These are phyloP conservation scores for Clohesyomyces aquaticus DNA, from an alignment of 495 filamentous ascomycete species.

Conservation along the genomic window DNA sequence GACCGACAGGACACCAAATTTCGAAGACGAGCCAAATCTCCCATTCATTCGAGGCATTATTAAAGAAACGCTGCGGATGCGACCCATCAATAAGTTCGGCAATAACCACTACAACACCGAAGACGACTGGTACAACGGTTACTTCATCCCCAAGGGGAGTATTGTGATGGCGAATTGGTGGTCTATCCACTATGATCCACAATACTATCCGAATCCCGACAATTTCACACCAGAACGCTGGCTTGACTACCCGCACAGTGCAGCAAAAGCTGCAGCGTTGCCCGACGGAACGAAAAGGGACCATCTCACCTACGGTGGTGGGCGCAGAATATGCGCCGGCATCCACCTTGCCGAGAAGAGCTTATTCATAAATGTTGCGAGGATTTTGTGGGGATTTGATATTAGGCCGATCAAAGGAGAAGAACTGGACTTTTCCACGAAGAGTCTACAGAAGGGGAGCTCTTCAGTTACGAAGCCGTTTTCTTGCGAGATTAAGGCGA, in stretches of 20 bases:
- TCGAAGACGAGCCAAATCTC: constrained; percentile 20
- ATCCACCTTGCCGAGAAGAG: constrained; percentile 30
- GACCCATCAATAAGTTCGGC: constrained; percentile 13
- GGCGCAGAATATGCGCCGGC: constrained; percentile 27
- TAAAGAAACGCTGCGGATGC: constrained; percentile 26
- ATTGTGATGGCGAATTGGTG: constrained; percentile 47
- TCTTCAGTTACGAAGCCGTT: constrained; percentile 17
- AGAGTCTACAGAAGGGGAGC: constrained; percentile 15
- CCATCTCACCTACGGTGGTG: constrained; percentile 20
- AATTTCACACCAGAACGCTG: constrained; percentile 59
- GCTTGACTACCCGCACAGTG: constrained; percentile 43
- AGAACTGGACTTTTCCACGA: constrained; percentile 15
- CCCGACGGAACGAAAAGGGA: constrained; percentile 2
- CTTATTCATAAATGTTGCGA: constrained; percentile 21
- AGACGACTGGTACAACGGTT: constrained; percentile 34
- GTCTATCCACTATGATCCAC: constrained; percentile 55
- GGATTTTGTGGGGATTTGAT: constrained; percentile 31
- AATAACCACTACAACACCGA: constrained; percentile 7
- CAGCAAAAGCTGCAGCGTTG: neutral
- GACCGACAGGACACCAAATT: constrained; percentile 1
- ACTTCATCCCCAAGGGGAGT: constrained; percentile 26
- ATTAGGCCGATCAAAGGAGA: neutral
- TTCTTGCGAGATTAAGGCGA: constrained; percentile 3
- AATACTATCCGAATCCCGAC: constrained; percentile 57
- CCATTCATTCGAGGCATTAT: constrained; percentile 17